These are phyloP conservation scores for Cnidoscolus chayamansa DNA, from an alignment of 441 rosid species.

Conservation along the genomic window DNA sequence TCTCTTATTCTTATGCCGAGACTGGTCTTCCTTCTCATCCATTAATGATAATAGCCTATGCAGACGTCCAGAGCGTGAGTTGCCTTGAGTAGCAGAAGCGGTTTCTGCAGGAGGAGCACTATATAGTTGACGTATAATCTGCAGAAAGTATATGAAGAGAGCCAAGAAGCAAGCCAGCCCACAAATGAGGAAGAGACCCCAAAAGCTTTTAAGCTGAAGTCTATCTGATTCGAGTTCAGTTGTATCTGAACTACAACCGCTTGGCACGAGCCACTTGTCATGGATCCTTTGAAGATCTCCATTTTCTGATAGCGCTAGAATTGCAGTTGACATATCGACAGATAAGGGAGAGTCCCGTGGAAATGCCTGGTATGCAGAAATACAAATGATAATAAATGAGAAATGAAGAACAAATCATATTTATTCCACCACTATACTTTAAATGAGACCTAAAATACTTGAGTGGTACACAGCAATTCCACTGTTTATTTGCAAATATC, in stretches of 20 bases:
- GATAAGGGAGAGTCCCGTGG: conserved; percentile 88
- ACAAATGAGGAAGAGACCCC: conserved; percentile 79
- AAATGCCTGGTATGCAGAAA: conserved; percentile 50
- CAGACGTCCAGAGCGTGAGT: conserved; percentile 39
- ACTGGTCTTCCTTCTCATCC: conserved; percentile 62
- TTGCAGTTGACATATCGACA: conserved; percentile 74
- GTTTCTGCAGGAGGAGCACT: conserved; percentile 28
- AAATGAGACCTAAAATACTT: too few species aligned
- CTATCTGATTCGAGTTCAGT: conserved; percentile 62
- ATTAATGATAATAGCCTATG: conserved; percentile 60
- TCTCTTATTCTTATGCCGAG: conserved; percentile 41
- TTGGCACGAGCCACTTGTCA: conserved; percentile 78
- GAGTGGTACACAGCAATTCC: neutral
- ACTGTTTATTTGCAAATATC: neutral
- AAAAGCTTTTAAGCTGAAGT: conserved; percentile 72
- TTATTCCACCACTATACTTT: neutral
- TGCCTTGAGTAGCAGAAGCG: conserved; percentile 26
- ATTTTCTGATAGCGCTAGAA: conserved; percentile 68
- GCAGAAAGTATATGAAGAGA: conserved; percentile 52
- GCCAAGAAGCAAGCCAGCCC: conserved; percentile 73
- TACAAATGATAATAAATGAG: neutral
- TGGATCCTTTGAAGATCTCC: conserved; percentile 95
- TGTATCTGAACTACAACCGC: conserved; percentile 55
- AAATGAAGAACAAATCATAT: neutral
- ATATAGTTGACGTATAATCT: conserved; percentile 38